A percentile compares a stretch with the other conserved stretches of the same genome.
Evolutionary conservation across 805 yeast species (phyloP).

Genomic region (Middelhovenomyces tepae): DNA sequence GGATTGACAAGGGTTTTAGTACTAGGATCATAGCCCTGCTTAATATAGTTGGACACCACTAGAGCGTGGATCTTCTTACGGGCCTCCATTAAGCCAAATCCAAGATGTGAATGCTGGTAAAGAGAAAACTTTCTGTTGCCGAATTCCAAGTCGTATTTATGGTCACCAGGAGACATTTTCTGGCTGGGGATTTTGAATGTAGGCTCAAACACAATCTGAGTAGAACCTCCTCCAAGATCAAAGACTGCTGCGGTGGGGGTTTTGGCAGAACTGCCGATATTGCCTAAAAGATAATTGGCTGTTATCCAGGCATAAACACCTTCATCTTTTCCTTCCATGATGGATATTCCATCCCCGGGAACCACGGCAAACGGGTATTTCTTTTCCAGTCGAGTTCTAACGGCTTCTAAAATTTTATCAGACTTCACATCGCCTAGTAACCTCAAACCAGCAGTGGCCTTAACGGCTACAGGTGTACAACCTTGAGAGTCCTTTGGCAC

Average conservation of each 20-base stretch:
- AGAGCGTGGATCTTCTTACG: slow-evolving; percentile 68
- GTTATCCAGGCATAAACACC: slow-evolving; percentile 99
- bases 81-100: slow-evolving; percentile 93
- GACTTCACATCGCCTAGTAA: slow-evolving; percentile 71
- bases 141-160: slow-evolving; percentile 66
- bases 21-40: slow-evolving; percentile 24
- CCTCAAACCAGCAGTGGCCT: slow-evolving; percentile 97
- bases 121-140: slow-evolving; percentile 70
- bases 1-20: slow-evolving; percentile 23
- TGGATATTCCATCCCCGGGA: slow-evolving; percentile 75
- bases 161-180: slow-evolving; percentile 54
- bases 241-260: slow-evolving; percentile 89
- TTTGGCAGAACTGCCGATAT: slow-evolving; percentile 69
- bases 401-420: slow-evolving; percentile 61
- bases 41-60: slow-evolving; percentile 41
- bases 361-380: slow-evolving; percentile 91
- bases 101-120: slow-evolving; percentile 90
- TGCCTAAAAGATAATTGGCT: slow-evolving; percentile 82
- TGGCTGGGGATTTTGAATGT: slow-evolving; percentile 33
- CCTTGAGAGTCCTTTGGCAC: slow-evolving; percentile 66
- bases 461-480: slow-evolving; percentile 92
- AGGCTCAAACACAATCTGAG: slow-evolving; percentile 99
- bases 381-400: slow-evolving; percentile 60
- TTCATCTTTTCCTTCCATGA: slow-evolving; percentile 93
- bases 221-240: slow-evolving; percentile 96